These are phyloP conservation scores for Stenogyne calaminthoides DNA, from an alignment of 305 asterid genomes.

Conservation along the genomic window DNA sequence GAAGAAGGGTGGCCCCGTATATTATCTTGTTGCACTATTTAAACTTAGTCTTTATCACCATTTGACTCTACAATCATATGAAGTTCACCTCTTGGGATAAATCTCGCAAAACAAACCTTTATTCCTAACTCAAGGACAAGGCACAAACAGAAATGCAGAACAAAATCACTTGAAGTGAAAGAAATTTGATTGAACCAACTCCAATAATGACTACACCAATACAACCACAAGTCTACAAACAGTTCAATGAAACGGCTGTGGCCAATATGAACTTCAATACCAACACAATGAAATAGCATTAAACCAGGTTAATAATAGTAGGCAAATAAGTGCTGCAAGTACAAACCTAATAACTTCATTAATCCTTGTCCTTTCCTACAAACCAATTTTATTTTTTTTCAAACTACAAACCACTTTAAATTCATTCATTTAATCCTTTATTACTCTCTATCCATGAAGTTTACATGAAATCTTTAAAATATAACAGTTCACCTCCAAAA, in stretches of 20 bases:
- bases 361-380: too few species aligned
- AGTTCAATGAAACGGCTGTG: not conserved
- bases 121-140: not conserved
- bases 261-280: constrained; percentile 12
- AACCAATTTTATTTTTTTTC: too few species aligned
- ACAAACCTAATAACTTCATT: too few species aligned
- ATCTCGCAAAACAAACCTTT: not conserved
- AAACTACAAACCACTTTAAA: too few species aligned
- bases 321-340: too few species aligned
- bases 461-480: too few species aligned
- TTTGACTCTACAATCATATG: not conserved
- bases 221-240: not conserved
- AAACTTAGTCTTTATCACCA: not conserved
- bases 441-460: too few species aligned
- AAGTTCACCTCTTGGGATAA: not conserved
- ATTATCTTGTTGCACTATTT: too few species aligned
- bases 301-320: constrained; percentile 2
- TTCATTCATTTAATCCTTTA: too few species aligned
- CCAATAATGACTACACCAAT: not conserved
- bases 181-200: constrained; percentile 19
- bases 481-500: too few species aligned
- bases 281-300: constrained; percentile 5
- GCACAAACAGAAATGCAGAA: not conserved
- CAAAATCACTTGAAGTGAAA: not conserved
- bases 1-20: not conserved